phyloP scores from a whole-genome alignment of 192 early-diverging fungal genomes.

The Coemansia sp. region DNA sequence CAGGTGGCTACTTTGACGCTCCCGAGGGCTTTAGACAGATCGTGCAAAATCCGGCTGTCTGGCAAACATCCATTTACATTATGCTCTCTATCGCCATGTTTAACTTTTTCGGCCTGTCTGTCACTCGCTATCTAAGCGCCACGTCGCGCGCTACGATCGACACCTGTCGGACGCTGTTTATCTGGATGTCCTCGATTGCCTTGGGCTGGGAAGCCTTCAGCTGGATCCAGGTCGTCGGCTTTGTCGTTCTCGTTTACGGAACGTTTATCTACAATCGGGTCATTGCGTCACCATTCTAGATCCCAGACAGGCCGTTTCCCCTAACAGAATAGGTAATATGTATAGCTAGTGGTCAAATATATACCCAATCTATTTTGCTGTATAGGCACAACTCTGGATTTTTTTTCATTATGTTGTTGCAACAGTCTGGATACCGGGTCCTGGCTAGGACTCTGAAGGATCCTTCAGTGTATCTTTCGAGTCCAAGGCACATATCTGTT shows the following conservation, averaged over 20 bases:
- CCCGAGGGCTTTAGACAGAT: conserved; percentile 72
- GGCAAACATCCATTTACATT: conserved; percentile 76
- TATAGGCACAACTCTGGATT: background rate
- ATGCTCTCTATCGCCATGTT: conserved; percentile 92
- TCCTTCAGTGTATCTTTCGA: background rate
- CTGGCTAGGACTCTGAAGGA: background rate
- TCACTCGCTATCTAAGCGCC: conserved; percentile 83
- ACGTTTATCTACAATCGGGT: conserved; percentile 93
- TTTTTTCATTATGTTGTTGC: background rate
- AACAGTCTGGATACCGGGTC: background rate
- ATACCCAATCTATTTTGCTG: background rate
- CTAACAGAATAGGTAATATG: background rate
- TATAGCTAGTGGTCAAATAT: background rate
- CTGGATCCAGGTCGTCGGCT: conserved; percentile 91
- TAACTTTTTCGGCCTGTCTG: conserved; percentile 93
- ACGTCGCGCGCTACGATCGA: conserved; percentile 95
- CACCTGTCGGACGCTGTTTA: conserved; percentile 93
- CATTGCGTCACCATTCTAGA: conserved; percentile 60
- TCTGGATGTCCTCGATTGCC: conserved; percentile 89
- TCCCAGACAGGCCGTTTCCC: background rate
- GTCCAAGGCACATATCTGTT: background rate
- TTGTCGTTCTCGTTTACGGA: conserved; percentile 69
- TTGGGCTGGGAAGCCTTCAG: conserved; percentile 95
- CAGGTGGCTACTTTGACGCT: conserved; percentile 85
- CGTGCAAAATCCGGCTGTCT: conserved; percentile 59